phyloP scores from a whole-genome alignment of 306 rosid genomes.

The Ochetophila trinervis region DNA sequence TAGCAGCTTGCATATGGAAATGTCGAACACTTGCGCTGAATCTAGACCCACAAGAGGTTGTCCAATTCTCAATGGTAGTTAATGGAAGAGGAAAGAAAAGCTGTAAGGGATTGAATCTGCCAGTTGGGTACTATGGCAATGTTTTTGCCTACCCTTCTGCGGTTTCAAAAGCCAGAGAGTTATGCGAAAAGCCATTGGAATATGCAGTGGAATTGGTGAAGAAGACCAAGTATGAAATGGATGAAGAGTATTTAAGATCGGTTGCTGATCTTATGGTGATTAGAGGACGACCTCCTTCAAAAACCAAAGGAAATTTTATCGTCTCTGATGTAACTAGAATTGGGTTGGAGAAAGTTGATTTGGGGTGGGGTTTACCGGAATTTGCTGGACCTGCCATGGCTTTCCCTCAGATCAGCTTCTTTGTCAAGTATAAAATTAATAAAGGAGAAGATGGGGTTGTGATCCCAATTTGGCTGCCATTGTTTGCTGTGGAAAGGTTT shows the following conservation, averaged over 20 bases:
- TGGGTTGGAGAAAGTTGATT: slow-evolving; percentile 17
- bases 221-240: slow-evolving; percentile 20
- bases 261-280: slow-evolving; percentile 35
- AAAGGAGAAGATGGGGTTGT: slow-evolving; percentile 23
- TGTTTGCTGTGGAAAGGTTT: slow-evolving; percentile 38
- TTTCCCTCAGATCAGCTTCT: slow-evolving; percentile 8
- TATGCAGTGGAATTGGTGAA: slow-evolving; percentile 30
- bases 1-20: slow-evolving; percentile 18
- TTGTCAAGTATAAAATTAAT: neutral
- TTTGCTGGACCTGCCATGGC: slow-evolving; percentile 30
- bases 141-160: slow-evolving; percentile 9
- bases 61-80: neutral
- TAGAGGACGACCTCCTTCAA: slow-evolving; percentile 20
- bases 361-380: slow-evolving; percentile 51
- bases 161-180: neutral
- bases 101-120: neutral
- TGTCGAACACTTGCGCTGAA: slow-evolving; percentile 7
- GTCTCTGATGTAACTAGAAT: slow-evolving; percentile 29
- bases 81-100: neutral
- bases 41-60: neutral
- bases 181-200: slow-evolving; percentile 11
- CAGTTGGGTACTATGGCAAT: slow-evolving; percentile 34
- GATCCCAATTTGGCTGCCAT: slow-evolving; percentile 37
- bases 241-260: slow-evolving; percentile 42
- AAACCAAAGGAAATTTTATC: neutral